Evolutionary conservation across 129 eudicot genomes (phyloP).

Genomic region (Lonicera japonica): DNA sequence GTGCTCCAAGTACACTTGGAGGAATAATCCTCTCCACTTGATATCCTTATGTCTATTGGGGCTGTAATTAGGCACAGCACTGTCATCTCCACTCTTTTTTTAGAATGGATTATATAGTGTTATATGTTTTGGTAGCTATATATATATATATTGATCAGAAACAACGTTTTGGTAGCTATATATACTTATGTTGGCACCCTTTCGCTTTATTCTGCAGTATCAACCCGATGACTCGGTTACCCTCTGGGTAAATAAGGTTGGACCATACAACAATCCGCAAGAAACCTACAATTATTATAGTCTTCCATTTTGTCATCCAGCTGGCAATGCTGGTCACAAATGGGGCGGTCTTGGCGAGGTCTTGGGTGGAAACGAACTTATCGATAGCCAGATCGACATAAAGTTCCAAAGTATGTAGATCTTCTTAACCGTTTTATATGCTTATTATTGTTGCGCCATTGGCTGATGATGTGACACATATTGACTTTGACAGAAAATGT

Average conservation of each 20-base stretch:
- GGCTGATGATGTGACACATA: slow-evolving; percentile 2
- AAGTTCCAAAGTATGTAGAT: slow-evolving; percentile 63
- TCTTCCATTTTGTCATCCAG: slow-evolving; percentile 76
- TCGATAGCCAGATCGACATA: slow-evolving; percentile 80
- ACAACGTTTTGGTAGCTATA: neutral
- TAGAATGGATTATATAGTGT: neutral
- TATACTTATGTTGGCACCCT: slow-evolving; percentile 9
- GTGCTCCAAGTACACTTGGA: neutral
- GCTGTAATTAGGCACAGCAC: too few species aligned
- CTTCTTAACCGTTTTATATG: neutral
- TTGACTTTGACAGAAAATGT: slow-evolving; percentile 62
- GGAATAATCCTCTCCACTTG: too few species aligned
- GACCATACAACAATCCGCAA: slow-evolving; percentile 91
- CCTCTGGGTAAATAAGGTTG: slow-evolving; percentile 92
- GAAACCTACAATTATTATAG: slow-evolving; percentile 89
- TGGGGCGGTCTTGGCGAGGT: slow-evolving; percentile 99
- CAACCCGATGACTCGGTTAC: slow-evolving; percentile 55
- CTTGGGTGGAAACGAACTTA: slow-evolving; percentile 92
- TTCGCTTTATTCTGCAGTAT: slow-evolving; percentile 36
- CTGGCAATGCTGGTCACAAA: slow-evolving; percentile 65
- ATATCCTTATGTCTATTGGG: too few species aligned
- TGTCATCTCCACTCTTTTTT: neutral
- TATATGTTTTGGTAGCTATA: neutral
- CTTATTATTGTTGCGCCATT: slow-evolving; percentile 1
- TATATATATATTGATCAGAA: slow-evolving; percentile 7